phyloP scores from a whole-genome alignment of 257 asterid species.

The Striga asiatica region DNA sequence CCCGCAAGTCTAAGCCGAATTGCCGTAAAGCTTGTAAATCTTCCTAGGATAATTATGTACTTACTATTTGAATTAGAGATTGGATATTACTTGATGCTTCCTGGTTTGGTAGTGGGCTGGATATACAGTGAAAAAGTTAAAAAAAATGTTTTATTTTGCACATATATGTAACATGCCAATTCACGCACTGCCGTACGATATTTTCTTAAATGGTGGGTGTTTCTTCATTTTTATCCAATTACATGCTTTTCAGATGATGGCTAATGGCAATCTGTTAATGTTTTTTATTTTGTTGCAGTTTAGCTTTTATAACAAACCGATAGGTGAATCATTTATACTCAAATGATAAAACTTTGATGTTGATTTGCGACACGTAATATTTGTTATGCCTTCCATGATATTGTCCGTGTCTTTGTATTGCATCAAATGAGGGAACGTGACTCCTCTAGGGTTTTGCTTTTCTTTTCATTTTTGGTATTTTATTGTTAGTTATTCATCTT shows the following conservation, averaged over 20 bases:
- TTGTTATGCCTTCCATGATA: background rate
- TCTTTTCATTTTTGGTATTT: background rate
- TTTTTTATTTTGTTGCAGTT: background rate
- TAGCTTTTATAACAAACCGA: constrained; percentile 3
- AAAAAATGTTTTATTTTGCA: background rate
- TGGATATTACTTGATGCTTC: background rate
- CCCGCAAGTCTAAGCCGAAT: constrained; percentile 1
- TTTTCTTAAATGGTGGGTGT: background rate
- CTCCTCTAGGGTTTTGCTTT: constrained; percentile 1
- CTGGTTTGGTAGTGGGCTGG: constrained; percentile 12
- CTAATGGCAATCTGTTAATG: constrained; percentile 5
- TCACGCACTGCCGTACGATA: background rate
- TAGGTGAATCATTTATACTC: constrained; percentile 10
- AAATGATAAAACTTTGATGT: background rate
- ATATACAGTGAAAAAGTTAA: background rate
- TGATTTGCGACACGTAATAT: constrained; percentile 3
- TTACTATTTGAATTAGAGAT: background rate
- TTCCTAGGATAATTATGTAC: constrained; percentile 4
- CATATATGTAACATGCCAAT: background rate
- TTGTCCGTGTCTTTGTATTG: background rate
- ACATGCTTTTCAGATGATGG: constrained; percentile 6
- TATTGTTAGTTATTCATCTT: too few relatives aligned
- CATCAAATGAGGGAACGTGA: background rate
- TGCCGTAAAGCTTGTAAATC: too few relatives aligned
- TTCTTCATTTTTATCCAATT: background rate